Base-by-base conservation (phyloP, 352 stramenopile species). In the Sclerospora graminicola region DNA sequence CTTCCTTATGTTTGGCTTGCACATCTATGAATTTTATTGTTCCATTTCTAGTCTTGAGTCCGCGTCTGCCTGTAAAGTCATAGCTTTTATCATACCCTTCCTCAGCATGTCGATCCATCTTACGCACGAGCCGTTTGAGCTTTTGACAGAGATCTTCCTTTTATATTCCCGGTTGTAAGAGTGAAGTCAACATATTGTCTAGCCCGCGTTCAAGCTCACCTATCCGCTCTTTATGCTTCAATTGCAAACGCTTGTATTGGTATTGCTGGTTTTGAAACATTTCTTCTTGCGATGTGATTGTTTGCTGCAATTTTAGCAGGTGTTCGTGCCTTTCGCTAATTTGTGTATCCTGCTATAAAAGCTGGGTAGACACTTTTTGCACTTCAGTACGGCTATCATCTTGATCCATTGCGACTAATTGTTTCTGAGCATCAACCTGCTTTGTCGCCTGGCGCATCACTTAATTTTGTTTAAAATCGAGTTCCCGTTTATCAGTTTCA, bases 391-490 rank as follows among this genome's bases (percentile, higher is more conserved):
- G 58, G 0, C 65, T 64, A 41, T 78, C 68, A 41, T 76, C 58
- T n/a, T 41, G 70, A 7, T 41, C 56, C 40, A 79, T 41, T 37
- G 56, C 56, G 29, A 61, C 54, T 13, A 60, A 63, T 28, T 78
- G 61, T 24, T 78, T 64, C 14, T 80, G 66, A 4, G 49, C 39
- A 30, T 78, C 56, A 41, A 82, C 60, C 18, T 74, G 63, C 28
- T 67, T 53, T 5, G 54, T 78, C 21, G 65, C 59, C 45, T 75
- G 51, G 1, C 52, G 64, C 63, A 74, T 74, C 14, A 79, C 21
- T 42, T 77, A 54, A 26, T 76, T 54, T 11, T 77, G 19, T 38
- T 53, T 56, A n/a, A 64, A 40, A 44, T 86, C 69, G 2, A 84
- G 41, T 1, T 56, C 51, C 3, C 41, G 57, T 19, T 82, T 83